Evolutionary conservation across 495 filamentous ascomycete genomes (phyloP), one percentile per base, ranked within the genome.

Genomic region (Chlorociboria aeruginascens): DNA sequence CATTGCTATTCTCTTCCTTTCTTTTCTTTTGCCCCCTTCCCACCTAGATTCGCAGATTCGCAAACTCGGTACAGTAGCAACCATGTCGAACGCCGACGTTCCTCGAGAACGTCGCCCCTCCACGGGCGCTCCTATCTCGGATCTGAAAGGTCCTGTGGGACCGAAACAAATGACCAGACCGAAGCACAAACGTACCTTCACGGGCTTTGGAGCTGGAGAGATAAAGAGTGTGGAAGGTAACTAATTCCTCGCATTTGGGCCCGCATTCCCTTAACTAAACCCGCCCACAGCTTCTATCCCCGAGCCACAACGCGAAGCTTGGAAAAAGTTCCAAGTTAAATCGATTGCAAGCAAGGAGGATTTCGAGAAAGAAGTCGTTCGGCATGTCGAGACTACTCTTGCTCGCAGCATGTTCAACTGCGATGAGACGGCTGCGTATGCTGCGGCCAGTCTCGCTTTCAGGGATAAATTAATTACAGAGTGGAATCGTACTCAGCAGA

Each of bases 381-480:
- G 82, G 39, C 92, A 98, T 71, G 81, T 98, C 59, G 93, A 98
- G 64, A 97, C 93, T 3, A 95, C 92, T 2, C 74, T 98, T 47
- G 92, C 93, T 52, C 86, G 92, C 12, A 95, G 88, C 53, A 77
- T 98, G 62, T 98, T 86, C 76, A 98, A 98, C 67, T 97, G 93
- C 69, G 92, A 98, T 71, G 93, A 98, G 65, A 61, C 78, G 61
- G 93, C 89, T 39, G 87, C 90, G 10, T 98, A 98, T 65, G 79
- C 86, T 11, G 93, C 90, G 40, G 83, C 86, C 32, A 82, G 86
- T 43, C 72, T 98, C 46, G 93, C 92, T 20, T 86, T 98, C 64
- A 77, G 93, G 56, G 92, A 98, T 64, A 80, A 88, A 31, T 71
- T 98, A 54, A 82, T 97, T 56, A 85, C 92, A 53, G 85, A 93